A percentile compares a stretch with the other conserved stretches of the same genome.
Evolutionary conservation across 2,329 filamentous ascomycete genomes (phyloP).

Genomic region (Cylindrodendrum hubeiense): DNA sequence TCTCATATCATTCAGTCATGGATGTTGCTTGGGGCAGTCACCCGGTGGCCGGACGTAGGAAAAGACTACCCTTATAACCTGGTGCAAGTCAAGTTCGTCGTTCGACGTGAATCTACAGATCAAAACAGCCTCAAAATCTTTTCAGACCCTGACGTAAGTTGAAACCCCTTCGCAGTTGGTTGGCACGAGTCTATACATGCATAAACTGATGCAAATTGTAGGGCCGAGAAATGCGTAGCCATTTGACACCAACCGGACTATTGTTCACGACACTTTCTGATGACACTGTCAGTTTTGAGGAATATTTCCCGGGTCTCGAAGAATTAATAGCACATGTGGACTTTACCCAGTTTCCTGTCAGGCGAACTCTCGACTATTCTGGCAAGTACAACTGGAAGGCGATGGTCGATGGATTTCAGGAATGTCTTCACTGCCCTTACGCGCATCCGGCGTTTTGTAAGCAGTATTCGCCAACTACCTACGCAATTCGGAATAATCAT

Average conservation of each 20-base stretch:
- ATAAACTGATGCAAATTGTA: conserved; percentile 3
- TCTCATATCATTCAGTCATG: conserved; percentile 22
- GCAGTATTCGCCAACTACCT: conserved; percentile 67
- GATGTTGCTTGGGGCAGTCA: conserved; percentile 28
- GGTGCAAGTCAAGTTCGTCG: conserved; percentile 28
- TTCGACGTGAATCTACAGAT: conserved; percentile 9
- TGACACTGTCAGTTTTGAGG: conserved; percentile 61
- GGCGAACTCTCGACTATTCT: conserved; percentile 65
- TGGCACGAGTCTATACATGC: too few relatives aligned
- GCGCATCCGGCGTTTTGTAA: conserved; percentile 68
- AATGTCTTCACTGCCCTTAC: conserved; percentile 70
- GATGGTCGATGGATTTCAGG: conserved; percentile 45
- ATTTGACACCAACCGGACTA: conserved; percentile 63
- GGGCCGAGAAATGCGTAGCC: conserved; percentile 30
- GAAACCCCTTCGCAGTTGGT: background rate
- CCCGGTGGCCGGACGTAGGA: conserved; percentile 26
- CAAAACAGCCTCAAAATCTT: conserved; percentile 22
- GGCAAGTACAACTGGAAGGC: conserved; percentile 62
- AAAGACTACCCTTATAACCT: conserved; percentile 23
- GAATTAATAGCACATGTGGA: conserved; percentile 61
- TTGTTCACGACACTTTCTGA: conserved; percentile 63
- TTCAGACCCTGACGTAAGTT: background rate
- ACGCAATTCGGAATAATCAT: conserved; percentile 64
- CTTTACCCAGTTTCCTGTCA: conserved; percentile 65
- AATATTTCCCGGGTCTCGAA: conserved; percentile 66